Conservation (phyloP, 805 yeast genomes). For the Candida ulmi region DNA sequence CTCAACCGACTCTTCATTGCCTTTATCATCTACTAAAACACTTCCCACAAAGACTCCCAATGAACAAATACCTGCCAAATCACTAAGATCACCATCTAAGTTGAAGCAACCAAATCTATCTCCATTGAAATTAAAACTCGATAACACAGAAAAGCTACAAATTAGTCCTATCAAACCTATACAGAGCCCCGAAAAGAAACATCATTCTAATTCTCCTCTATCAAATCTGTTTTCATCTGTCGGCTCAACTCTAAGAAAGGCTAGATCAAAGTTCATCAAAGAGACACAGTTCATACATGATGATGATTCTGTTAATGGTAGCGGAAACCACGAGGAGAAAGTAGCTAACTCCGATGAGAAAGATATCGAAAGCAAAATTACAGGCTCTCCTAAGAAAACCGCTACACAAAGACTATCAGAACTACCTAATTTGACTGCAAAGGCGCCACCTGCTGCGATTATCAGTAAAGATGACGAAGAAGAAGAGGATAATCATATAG, state of each 20-base stretch:
- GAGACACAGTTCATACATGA: constrained; percentile 10
- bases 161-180: constrained; percentile 4
- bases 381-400: not conserved
- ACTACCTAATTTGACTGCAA: not conserved
- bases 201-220: constrained; percentile 15
- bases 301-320: constrained; percentile 4
- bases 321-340: too few species aligned
- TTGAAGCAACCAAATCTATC: not conserved
- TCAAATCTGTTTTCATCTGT: constrained; percentile 21
- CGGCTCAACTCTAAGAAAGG: constrained; percentile 19
- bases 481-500: too few species aligned
- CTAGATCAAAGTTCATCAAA: constrained; percentile 15
- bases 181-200: constrained; percentile 6
- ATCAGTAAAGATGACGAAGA: too few species aligned
- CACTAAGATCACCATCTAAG: constrained; percentile 1
- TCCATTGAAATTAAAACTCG: constrained; percentile 2
- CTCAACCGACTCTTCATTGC: constrained; percentile 5
- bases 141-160: not conserved
- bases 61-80: constrained; percentile 5
- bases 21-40: constrained; percentile 6
- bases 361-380: not conserved
- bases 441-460: too few species aligned
- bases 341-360: not conserved
- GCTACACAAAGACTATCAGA: too few species aligned
- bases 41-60: constrained; percentile 1